These are phyloP conservation scores for Podaxis sp. DNA, from an alignment of 768 basidiomycete species.

Conservation along the genomic window DNA sequence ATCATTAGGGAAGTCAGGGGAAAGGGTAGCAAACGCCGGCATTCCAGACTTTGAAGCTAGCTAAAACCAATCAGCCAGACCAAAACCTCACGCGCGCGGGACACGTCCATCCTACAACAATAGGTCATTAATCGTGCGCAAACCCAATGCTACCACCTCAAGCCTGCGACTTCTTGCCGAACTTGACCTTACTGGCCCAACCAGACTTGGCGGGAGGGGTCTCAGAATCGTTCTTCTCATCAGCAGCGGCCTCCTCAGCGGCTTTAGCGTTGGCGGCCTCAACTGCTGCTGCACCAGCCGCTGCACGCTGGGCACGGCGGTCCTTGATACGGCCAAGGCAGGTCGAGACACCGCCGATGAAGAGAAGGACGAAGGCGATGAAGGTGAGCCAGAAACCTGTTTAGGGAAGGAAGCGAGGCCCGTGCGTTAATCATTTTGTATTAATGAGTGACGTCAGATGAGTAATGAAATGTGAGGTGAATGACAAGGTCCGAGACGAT, in stretches of 20 bases:
- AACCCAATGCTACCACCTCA: background rate
- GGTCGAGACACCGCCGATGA: conserved; percentile 15
- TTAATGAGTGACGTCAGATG: background rate
- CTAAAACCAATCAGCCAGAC: background rate
- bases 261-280: background rate
- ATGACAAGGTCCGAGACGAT: background rate
- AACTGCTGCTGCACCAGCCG: background rate
- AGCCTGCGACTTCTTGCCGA: conserved; percentile 7
- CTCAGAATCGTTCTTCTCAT: background rate
- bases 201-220: background rate
- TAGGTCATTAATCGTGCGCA: background rate
- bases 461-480: background rate
- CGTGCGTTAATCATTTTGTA: background rate
- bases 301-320: background rate
- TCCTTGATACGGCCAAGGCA: conserved; percentile 17
- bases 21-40: background rate
- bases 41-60: background rate
- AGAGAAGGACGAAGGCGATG: conserved; percentile 15
- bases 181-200: conserved; percentile 11
- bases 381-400: conserved; percentile 19
- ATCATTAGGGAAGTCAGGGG: background rate
- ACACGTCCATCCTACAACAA: background rate
- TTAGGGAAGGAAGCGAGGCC: background rate
- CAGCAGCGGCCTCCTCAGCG: background rate
- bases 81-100: background rate